Percentiles rank a stretch among this genome's conserved stretches.
These are phyloP conservation scores for Tieghemiomyces parasiticus DNA, from an alignment of 192 early-diverging fungal species.

Conservation along the genomic window DNA sequence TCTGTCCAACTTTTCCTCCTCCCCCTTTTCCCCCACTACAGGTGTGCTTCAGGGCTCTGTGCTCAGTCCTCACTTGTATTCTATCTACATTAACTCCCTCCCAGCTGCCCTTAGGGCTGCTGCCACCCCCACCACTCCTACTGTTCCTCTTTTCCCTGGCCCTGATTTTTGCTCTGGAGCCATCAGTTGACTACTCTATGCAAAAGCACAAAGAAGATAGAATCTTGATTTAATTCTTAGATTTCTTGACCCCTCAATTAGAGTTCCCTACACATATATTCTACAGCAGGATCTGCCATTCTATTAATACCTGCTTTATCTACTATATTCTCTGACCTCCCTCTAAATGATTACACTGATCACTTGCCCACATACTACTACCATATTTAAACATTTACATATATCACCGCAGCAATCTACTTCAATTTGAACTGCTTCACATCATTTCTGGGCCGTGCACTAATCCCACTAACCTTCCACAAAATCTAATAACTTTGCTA, in stretches of 20 bases:
- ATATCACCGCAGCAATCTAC: conserved; percentile 14
- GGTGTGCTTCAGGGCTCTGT: conserved; percentile 14
- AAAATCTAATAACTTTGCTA: too few relatives aligned
- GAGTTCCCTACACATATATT: too few relatives aligned
- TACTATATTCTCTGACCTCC: too few relatives aligned
- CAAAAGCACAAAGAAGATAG: too few relatives aligned
- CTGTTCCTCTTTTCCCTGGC: not conserved
- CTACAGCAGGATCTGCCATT: too few relatives aligned
- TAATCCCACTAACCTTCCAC: too few relatives aligned
- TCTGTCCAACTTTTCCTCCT: not conserved
- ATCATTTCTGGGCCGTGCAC: too few relatives aligned
- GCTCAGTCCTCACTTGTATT: conserved; percentile 13
- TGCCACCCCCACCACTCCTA: not conserved
- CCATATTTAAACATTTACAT: not conserved
- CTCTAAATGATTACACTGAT: too few relatives aligned
- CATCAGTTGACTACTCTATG: conserved; percentile 12
- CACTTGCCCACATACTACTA: not conserved
- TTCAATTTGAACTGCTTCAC: too few relatives aligned
- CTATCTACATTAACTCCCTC: conserved; percentile 15
- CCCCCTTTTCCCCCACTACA: conserved; percentile 8
- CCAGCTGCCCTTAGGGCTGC: not conserved
- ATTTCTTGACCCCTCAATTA: not conserved
- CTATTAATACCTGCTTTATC: too few relatives aligned
- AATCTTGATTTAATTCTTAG: conserved; percentile 10
- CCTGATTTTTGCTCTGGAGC: not conserved